Base-by-base conservation (phyloP, 2,329 filamentous ascomycete species). In the Metarhizium humberi region DNA sequence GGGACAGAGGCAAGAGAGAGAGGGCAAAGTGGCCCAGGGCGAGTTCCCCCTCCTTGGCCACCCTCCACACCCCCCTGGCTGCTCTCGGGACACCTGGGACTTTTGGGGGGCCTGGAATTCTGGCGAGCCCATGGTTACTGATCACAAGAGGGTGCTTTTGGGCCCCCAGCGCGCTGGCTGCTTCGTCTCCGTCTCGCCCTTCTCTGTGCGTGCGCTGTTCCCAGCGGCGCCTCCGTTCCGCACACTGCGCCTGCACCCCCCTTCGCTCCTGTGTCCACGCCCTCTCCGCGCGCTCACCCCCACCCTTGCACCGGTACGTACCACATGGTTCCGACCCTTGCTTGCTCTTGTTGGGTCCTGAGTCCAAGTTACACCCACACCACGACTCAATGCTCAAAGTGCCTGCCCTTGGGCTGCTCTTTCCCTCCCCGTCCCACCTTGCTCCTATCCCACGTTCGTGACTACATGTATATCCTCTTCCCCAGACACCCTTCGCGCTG, bases 391-490 rank as follows among this genome's bases (percentile, higher is more conserved):
- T 56, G 45, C 56, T 53, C 38, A 40, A 16, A 40, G 38, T 40
- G 38, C 38, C 38, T 40, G 38, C 38, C 38, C 51, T 57, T 58
- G 51, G 56, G 57, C 55, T 58, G 54, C 54, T 52, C 38, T 48
- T 34, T 50, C 55, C 52, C 36, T 49, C 57, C 57, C 50, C 53
- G 56, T 59, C 56, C 55, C 54, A 58, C 59, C 51, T 54, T 51
- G 49, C 55, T 42, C 48, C 18, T 50, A 40, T 51, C 53, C 45
- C 51, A 57, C 53, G 51, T 40, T 52, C 36, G 50, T 52, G 54
- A 52, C 54, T 54, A 56, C 53, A 59, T 60, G 48, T 55, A 52
- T 55, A 51, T 55, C 54, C 29, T 54, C 55, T 56, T 56, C 59
- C 57, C 59, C 55, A 52, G 57, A 54, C 48, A 38, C 51, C 42